phyloP scores from a whole-genome alignment of 2,329 filamentous ascomycete species.

The Cryphonectria carpinicola region DNA sequence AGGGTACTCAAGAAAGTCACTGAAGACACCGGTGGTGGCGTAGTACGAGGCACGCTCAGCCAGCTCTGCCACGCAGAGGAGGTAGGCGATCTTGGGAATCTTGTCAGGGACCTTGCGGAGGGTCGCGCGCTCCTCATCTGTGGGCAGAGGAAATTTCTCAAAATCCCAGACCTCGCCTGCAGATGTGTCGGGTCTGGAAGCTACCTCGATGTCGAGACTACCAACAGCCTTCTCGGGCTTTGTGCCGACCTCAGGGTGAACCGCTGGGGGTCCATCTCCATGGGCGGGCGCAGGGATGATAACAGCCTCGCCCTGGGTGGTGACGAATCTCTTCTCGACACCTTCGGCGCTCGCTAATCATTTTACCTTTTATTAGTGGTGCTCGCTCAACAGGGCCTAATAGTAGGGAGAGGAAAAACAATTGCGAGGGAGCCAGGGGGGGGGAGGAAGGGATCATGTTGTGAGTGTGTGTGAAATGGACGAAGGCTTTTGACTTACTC shows the following conservation, averaged over 20 bases:
- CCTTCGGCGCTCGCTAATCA: constrained; percentile 6
- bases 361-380: background rate
- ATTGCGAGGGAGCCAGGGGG: background rate
- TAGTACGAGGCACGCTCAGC: constrained; percentile 59
- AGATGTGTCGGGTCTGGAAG: background rate
- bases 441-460: background rate
- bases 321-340: constrained; percentile 6
- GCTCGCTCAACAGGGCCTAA: background rate
- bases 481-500: constrained; percentile 12
- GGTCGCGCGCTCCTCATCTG: constrained; percentile 48
- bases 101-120: constrained; percentile 51
- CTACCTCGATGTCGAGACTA: constrained; percentile 6
- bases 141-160: constrained; percentile 44
- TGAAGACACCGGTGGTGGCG: constrained; percentile 53
- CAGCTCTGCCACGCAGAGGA: constrained; percentile 54
- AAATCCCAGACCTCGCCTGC: constrained; percentile 30
- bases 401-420: no score
- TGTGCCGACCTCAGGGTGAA: constrained; percentile 23
- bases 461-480: background rate
- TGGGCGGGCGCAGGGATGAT: constrained; percentile 12
- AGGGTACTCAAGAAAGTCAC: constrained; percentile 59
- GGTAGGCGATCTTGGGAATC: constrained; percentile 49
- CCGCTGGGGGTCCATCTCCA: constrained; percentile 19
- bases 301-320: constrained; percentile 13
- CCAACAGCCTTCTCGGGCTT: constrained; percentile 1